Evolutionary conservation across 2,329 filamentous ascomycete genomes (phyloP).

Genomic region (Shiraia bambusicola): DNA sequence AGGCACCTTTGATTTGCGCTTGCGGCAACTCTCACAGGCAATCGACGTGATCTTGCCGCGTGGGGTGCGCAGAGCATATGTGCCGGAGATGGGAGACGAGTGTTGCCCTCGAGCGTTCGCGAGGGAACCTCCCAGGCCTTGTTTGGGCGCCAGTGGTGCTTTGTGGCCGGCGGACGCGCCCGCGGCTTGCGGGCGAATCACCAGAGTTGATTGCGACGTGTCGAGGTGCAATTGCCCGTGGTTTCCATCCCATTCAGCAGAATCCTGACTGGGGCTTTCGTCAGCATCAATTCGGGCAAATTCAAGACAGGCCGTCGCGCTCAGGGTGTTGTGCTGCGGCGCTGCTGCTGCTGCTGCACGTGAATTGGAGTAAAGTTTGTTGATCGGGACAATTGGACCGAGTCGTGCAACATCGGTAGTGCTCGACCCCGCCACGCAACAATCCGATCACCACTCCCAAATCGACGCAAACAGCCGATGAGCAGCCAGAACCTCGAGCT

Average conservation of each 20-base stretch:
- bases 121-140: slow-evolving; percentile 35
- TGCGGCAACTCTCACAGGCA: slow-evolving; percentile 44
- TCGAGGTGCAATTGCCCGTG: slow-evolving; percentile 35
- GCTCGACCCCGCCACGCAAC: slow-evolving; percentile 16
- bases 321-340: slow-evolving; percentile 8
- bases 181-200: slow-evolving; percentile 32
- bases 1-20: slow-evolving; percentile 43
- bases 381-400: slow-evolving; percentile 17
- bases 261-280: slow-evolving; percentile 30
- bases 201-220: slow-evolving; percentile 28
- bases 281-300: slow-evolving; percentile 21
- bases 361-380: slow-evolving; percentile 1
- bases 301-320: not conserved
- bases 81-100: slow-evolving; percentile 40
- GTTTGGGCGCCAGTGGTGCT: slow-evolving; percentile 42
- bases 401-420: slow-evolving; percentile 21
- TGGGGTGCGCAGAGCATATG: slow-evolving; percentile 40
- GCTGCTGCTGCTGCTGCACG: not conserved
- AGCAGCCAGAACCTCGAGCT: slow-evolving; percentile 2
- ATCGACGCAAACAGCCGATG: slow-evolving; percentile 1
- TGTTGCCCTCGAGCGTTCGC: slow-evolving; percentile 35
- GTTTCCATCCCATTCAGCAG: slow-evolving; percentile 32
- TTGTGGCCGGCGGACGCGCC: slow-evolving; percentile 31
- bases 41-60: slow-evolving; percentile 45
- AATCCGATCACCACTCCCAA: not conserved